Evolutionary conservation across 257 asterid species (phyloP).

Genomic region (Solanum pennellii): DNA sequence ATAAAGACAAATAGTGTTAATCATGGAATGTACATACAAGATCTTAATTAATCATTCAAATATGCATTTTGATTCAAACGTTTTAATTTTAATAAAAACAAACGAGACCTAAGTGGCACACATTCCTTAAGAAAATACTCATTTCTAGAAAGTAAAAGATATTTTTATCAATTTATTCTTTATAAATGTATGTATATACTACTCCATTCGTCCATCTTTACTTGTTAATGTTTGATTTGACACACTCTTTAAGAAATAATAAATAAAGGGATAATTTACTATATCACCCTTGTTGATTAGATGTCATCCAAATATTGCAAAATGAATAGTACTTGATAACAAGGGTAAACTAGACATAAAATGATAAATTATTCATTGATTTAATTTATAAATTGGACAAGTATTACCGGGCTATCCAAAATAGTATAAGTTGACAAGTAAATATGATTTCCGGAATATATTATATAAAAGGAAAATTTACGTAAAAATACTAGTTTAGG

Average conservation of each 20-base stretch:
- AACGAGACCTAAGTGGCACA: background rate
- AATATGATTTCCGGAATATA: too few relatives aligned
- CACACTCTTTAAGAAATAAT: background rate
- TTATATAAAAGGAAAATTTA: background rate
- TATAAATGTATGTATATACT: too few relatives aligned
- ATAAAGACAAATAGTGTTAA: too few relatives aligned
- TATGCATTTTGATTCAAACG: background rate
- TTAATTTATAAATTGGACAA: too few relatives aligned
- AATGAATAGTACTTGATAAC: background rate
- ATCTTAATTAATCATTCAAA: background rate
- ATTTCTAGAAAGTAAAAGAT: too few relatives aligned
- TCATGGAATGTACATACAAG: background rate
- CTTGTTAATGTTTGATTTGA: background rate
- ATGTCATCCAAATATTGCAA: background rate
- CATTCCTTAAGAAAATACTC: background rate
- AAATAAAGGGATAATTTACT: too few relatives aligned
- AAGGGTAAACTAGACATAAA: background rate
- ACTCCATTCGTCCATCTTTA: background rate
- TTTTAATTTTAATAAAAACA: too few relatives aligned
- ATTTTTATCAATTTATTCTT: background rate
- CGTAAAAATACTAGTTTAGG: too few relatives aligned
- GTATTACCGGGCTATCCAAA: background rate
- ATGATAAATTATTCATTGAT: too few relatives aligned
- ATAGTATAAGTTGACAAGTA: background rate
- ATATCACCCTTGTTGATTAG: background rate